A percentile compares a stretch with the other conserved stretches of the same genome.
These are phyloP conservation scores for Candida odintsovae DNA, from an alignment of 805 yeast species.

Conservation along the genomic window DNA sequence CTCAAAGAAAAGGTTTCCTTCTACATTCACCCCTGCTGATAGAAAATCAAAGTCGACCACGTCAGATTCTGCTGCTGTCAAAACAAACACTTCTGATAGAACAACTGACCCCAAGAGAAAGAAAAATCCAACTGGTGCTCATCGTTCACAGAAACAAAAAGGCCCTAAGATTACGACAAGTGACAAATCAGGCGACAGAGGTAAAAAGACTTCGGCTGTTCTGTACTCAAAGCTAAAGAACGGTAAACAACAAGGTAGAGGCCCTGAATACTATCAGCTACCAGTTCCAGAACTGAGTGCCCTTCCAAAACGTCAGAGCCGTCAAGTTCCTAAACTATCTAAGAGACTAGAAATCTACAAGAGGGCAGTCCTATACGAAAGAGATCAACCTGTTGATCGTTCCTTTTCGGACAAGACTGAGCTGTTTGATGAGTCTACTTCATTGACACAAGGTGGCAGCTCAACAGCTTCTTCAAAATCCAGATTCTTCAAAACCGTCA, in stretches of 20 bases:
- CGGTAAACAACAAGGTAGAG: background rate
- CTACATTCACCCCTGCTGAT: constrained; percentile 6
- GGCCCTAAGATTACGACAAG: background rate
- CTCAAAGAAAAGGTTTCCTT: constrained; percentile 2
- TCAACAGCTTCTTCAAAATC: background rate
- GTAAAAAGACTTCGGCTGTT: background rate
- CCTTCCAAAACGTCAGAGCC: background rate
- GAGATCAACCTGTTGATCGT: background rate
- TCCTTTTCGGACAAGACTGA: background rate
- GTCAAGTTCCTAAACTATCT: background rate
- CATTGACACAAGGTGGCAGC: background rate
- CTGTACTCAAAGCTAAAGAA: background rate
- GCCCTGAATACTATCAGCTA: background rate
- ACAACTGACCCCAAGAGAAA: constrained; percentile 1
- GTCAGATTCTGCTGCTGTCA: background rate
- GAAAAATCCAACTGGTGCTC: background rate
- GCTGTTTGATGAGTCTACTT: background rate
- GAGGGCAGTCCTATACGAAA: background rate
- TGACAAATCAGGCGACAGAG: background rate
- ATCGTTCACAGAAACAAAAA: background rate
- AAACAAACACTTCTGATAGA: background rate
- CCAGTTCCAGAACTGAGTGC: background rate
- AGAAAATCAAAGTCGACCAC: constrained; percentile 2
- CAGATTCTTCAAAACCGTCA: background rate
- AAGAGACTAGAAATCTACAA: background rate